A percentile compares a stretch with the other conserved stretches of the same genome.
Conservation (phyloP, 768 basidiomycete genomes). For the Tricholoma furcatifolium region DNA sequence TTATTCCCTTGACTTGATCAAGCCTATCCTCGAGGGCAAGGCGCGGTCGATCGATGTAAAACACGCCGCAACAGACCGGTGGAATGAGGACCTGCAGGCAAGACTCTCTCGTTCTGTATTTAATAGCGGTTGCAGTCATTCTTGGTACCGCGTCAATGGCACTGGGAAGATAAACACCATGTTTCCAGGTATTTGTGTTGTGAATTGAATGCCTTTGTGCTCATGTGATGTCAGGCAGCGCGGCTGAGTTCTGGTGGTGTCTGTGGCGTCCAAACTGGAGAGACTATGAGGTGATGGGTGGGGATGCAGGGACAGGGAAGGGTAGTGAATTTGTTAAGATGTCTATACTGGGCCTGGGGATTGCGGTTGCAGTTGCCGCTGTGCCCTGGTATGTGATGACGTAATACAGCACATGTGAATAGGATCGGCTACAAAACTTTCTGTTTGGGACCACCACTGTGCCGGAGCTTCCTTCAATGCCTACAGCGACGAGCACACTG, state of each 20-base stretch:
- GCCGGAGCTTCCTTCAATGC: constrained; percentile 32
- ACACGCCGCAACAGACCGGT: constrained; percentile 18
- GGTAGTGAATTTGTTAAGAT: background rate
- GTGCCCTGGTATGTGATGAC: background rate
- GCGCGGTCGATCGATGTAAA: constrained; percentile 18
- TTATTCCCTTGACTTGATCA: constrained; percentile 32
- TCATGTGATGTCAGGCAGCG: constrained; percentile 3
- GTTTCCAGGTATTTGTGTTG: constrained; percentile 33
- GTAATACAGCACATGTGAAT: constrained; percentile 17
- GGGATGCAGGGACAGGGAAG: background rate
- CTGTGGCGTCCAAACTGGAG: constrained; percentile 14
- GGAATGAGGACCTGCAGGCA: constrained; percentile 20
- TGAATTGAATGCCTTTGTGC: background rate
- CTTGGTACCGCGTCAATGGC: constrained; percentile 39
- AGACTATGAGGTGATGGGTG: constrained; percentile 9
- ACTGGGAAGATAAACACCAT: constrained; percentile 35
- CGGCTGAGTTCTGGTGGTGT: constrained; percentile 19
- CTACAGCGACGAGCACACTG: constrained; percentile 48
- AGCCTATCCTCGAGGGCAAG: constrained; percentile 19
- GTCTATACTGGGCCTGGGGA: background rate
- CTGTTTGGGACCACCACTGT: background rate
- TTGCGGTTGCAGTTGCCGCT: background rate
- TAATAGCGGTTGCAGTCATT: constrained; percentile 30
- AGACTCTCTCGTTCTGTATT: constrained; percentile 23
- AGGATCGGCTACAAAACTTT: background rate